Evolutionary conservation across 805 yeast genomes (phyloP), one percentile per base, ranked within the genome.

Genomic region (Sugiyamaella qingdaonensis): DNA sequence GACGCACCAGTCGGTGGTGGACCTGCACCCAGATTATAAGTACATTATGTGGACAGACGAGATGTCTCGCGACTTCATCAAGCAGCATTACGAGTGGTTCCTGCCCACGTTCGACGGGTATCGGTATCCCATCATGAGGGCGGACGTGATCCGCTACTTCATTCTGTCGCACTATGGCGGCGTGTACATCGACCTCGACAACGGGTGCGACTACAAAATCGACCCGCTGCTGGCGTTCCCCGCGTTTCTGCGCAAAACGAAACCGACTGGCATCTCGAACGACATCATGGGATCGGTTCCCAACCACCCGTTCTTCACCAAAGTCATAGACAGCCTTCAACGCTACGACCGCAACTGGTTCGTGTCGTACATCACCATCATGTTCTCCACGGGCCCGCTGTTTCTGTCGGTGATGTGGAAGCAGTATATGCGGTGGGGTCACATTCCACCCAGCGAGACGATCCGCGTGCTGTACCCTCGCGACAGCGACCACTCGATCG

Each of bases 281-380:
- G 96, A 89, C 66, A 92, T 89, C 11, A 86, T 90, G 95, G 96
- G 95, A 10, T 73, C 91, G 2, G 84, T 85, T 11, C 95, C 94
- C 36, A 74, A 76, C 47, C 97, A 90, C 68, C 95, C 96, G 2
- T 87, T 89, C 70, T 88, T 86, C 72, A 67, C 78, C 47, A 83
- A 83, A 63, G 85, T 78, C 16, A 77, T 88, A 56, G 85, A 84
- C 56, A 78, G 78, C 46, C 73, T 90, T 55, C 69, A 80, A 55
- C 75, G 69, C 48, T 84, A 80, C 64, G 81, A 88, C 64, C 75
- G 78, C 58, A 85, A 86, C 67, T 88, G 94, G 86, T 69, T 85
- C 36, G 81, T 88, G n/a, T 95, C 96, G 13, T 90, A 90, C 71
- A 73, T 89, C 56, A 88, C 96, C 35, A 88, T 90, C 67, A 88